Conservation (phyloP, 306 rosid genomes). For the Vigna mungo region DNA sequence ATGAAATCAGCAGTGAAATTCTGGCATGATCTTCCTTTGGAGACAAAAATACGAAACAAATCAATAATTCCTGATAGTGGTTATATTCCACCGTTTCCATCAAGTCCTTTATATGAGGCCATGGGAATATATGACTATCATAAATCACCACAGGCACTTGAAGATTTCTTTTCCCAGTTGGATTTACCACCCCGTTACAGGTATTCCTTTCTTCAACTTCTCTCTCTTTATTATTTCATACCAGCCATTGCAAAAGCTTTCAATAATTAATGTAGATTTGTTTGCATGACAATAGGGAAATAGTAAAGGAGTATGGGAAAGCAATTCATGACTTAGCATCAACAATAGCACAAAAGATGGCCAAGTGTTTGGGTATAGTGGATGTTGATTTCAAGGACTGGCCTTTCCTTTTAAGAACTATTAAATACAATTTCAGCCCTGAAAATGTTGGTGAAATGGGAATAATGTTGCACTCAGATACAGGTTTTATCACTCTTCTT, state of each 20-base stretch:
- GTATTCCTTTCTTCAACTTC: slow-evolving; percentile 25
- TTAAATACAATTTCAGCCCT: no score
- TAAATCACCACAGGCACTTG: slow-evolving; percentile 35
- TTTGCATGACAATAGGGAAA: no score
- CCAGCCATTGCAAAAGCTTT: slow-evolving; percentile 69
- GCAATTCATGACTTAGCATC: no score
- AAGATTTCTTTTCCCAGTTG: slow-evolving; percentile 46
- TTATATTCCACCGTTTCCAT: neutral
- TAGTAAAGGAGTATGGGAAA: no score
- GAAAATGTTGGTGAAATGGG: no score
- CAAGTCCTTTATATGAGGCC: slow-evolving; percentile 49
- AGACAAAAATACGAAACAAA: slow-evolving; percentile 48
- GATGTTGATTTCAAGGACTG: no score
- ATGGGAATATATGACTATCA: slow-evolving; percentile 37
- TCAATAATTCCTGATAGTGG: slow-evolving; percentile 44
- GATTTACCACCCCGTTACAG: slow-evolving; percentile 42
- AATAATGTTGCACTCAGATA: no score
- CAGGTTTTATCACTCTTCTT: slow-evolving; percentile 52
- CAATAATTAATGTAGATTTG: no score
- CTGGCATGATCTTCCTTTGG: slow-evolving; percentile 54
- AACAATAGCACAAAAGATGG: no score
- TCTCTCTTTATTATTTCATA: neutral
- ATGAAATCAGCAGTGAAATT: slow-evolving; percentile 52
- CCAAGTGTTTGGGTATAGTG: no score
- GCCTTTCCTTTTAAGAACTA: no score